Evolutionary conservation across 139 green algal species (phyloP).

Genomic region (Yamagishiella unicocca): DNA sequence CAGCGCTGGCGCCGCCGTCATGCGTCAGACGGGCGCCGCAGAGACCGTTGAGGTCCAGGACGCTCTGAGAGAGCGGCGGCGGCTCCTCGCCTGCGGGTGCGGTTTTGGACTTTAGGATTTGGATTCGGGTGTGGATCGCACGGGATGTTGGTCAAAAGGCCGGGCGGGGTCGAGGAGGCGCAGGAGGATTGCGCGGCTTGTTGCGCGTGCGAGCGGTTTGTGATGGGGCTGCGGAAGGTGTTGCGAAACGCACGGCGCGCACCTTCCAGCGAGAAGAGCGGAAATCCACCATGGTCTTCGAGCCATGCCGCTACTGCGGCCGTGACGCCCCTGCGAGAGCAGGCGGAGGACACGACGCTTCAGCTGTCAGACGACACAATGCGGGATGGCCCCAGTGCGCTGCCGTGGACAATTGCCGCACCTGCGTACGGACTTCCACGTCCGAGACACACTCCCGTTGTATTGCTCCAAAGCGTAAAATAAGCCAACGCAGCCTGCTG

Average conservation of each 20-base stretch:
- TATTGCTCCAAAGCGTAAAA: conserved; percentile 28
- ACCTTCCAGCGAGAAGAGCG: conserved; percentile 56
- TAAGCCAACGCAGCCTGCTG: conserved; percentile 31
- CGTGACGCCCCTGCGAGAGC: conserved; percentile 32
- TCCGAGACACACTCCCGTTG: conserved; percentile 40
- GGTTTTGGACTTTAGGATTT: neutral
- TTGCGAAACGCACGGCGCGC: neutral
- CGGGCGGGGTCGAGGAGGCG: no score
- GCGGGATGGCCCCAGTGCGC: neutral
- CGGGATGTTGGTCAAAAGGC: no score
- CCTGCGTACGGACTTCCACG: conserved; percentile 20
- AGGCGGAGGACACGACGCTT: neutral
- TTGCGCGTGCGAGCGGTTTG: no score
- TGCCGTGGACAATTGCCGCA: neutral
- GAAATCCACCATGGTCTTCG: conserved; percentile 51
- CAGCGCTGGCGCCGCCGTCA: neutral
- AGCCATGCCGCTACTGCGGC: conserved; percentile 61
- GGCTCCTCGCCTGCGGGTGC: conserved; percentile 38
- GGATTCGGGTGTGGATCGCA: no score
- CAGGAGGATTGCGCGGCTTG: no score
- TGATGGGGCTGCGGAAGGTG: no score
- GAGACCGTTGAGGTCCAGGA: conserved; percentile 23
- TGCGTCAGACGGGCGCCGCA: neutral
- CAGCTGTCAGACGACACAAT: neutral
- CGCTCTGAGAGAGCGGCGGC: conserved; percentile 1